Evolutionary conservation across 106 monocot species (phyloP), one percentile per base, ranked within the genome.

Genomic region (Agapanthus africanus): DNA sequence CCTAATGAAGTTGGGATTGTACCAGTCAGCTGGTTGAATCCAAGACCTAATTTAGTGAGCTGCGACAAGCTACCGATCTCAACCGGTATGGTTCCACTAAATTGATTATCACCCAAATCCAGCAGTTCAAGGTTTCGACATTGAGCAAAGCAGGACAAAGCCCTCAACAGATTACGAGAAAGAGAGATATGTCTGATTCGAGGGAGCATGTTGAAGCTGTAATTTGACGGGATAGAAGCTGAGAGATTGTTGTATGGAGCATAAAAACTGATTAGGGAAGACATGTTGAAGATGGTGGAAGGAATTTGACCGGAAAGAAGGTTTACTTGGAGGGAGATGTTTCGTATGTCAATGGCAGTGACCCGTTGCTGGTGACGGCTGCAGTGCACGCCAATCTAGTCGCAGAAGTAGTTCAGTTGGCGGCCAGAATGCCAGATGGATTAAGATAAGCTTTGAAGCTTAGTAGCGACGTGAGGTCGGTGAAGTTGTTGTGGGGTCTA

Each of bases 271-370:
- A 11, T 34, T 13, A 61, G 19, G 14, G 61, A 46, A 31, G 77
- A 71, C 34, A 72, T 31, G 57, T 78, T 78, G 72, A 54, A 56
- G 7, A 78, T 39, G 16, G 9, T 16, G 0, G 57, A 18, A 25
- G 78, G n/a, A 72, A 78, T 28, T 15, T 32, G 7, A 6, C 78
- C 66, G 4, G 78, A 51, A 8, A 78, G 34, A 3, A 16, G 7
- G 66, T 78, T 78, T 15, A 0, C 72, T 34, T 33, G 39, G 27
- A 57, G 16, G 27, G 22, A 23, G 57, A 23, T 23, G n/a, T n/a
- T n/a, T n/a, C n/a, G n/a, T n/a, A 27, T 31, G 18, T 41, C 8
- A 13, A 41, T 41, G 40, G 40, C 40, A 41, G 40, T 41, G 6
- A 13, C 40, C 6, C 40, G 40, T 13, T 41, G 40, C 40, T 18